phyloP scores from a whole-genome alignment of 2,329 filamentous ascomycete genomes.

The Penicillium oxalicum region DNA sequence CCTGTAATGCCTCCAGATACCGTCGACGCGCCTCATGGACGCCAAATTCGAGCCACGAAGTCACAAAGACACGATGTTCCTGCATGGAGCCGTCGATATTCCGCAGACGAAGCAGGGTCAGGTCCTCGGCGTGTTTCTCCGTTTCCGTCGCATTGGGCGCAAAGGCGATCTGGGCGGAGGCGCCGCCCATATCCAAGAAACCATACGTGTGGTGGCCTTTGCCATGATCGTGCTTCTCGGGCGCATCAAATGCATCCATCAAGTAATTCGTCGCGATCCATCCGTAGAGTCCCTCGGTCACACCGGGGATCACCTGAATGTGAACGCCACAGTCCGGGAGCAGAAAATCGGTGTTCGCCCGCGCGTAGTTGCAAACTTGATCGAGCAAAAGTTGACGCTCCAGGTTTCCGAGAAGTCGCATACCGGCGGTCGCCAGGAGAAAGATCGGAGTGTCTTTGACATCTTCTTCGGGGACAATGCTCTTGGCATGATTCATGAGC shows the following conservation, averaged over 20 bases:
- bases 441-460: slow-evolving; percentile 85
- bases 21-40: slow-evolving; percentile 84
- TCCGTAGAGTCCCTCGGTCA: slow-evolving; percentile 92
- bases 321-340: slow-evolving; percentile 86
- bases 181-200: slow-evolving; percentile 96
- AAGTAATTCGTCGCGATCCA: slow-evolving; percentile 98
- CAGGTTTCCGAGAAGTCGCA: slow-evolving; percentile 71
- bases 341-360: slow-evolving; percentile 68
- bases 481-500: slow-evolving; percentile 74
- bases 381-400: slow-evolving; percentile 68
- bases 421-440: slow-evolving; percentile 89
- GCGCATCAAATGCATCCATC: slow-evolving; percentile 79
- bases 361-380: slow-evolving; percentile 77
- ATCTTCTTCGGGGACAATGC: slow-evolving; percentile 68
- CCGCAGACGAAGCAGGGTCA: slow-evolving; percentile 79
- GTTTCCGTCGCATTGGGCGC: slow-evolving; percentile 89
- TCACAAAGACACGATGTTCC: slow-evolving; percentile 89
- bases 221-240: slow-evolving; percentile 69
- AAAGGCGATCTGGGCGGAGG: slow-evolving; percentile 96
- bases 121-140: slow-evolving; percentile 78
- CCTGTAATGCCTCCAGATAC: slow-evolving; percentile 71
- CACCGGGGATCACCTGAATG: slow-evolving; percentile 89
- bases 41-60: slow-evolving; percentile 96
- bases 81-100: slow-evolving; percentile 69
- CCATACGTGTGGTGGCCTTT: slow-evolving; percentile 92